Conservation (phyloP, 345 rosid species). For the Salix brachista region DNA sequence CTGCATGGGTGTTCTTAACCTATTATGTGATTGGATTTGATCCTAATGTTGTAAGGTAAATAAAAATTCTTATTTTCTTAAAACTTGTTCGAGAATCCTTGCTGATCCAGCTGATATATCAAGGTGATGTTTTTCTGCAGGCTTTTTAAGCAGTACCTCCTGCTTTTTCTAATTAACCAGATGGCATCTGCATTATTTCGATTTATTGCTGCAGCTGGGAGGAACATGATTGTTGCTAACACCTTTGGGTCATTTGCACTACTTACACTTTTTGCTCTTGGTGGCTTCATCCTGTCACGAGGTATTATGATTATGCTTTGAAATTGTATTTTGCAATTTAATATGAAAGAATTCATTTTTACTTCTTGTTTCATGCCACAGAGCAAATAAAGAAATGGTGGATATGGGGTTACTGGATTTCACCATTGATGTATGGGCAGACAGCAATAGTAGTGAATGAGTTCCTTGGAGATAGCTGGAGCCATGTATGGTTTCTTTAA, state of each 20-base stretch:
- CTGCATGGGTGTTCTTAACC: conserved; percentile 49
- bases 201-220: conserved; percentile 47
- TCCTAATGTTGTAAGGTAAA: conserved; percentile 64
- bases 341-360: neutral
- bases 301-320: conserved; percentile 22
- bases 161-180: conserved; percentile 49
- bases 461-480: conserved; percentile 68
- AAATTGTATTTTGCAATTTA: neutral
- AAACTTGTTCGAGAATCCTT: neutral
- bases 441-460: conserved; percentile 65
- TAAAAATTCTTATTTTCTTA: neutral
- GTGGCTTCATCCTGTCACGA: conserved; percentile 65
- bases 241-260: conserved; percentile 60
- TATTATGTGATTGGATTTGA: conserved; percentile 78
- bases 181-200: conserved; percentile 67
- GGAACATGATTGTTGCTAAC: conserved; percentile 58
- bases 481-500: conserved; percentile 26
- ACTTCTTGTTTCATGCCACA: conserved; percentile 9
- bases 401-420: conserved; percentile 85
- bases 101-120: neutral
- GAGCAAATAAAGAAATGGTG: conserved; percentile 80
- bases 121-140: conserved; percentile 23
- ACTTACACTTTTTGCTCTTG: conserved; percentile 42
- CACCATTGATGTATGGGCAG: conserved; percentile 80
- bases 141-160: conserved; percentile 57